These are phyloP conservation scores for Phytopythium ostracodes DNA, from an alignment of 352 stramenopile species.

Conservation along the genomic window DNA sequence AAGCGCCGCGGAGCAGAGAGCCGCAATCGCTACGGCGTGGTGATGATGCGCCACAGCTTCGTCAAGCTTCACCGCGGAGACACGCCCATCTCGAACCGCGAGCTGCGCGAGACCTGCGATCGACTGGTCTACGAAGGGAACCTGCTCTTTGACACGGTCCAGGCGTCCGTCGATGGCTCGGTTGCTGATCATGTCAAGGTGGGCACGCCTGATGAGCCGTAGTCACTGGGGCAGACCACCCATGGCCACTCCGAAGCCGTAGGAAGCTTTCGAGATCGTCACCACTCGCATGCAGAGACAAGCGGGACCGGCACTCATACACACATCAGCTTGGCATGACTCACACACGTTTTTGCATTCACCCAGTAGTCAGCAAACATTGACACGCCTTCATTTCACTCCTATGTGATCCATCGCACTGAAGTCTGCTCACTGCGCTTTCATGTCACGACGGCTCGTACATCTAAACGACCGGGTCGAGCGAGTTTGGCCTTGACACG, in stretches of 20 bases:
- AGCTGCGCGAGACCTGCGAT: slow-evolving; percentile 25
- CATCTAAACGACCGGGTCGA: not conserved
- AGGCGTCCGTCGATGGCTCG: slow-evolving; percentile 12
- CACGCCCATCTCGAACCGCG: slow-evolving; percentile 14
- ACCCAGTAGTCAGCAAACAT: not conserved
- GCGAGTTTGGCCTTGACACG: not conserved
- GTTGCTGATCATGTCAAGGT: not conserved
- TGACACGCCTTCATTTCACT: not conserved
- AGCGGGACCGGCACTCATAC: not conserved
- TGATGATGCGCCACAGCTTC: slow-evolving; percentile 33
- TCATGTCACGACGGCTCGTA: not conserved
- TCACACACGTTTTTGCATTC: not conserved
- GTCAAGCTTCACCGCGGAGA: slow-evolving; percentile 25
- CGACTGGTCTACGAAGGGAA: slow-evolving; percentile 18
- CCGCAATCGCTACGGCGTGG: slow-evolving; percentile 13
- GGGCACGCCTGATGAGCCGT: not conserved
- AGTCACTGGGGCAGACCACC: not conserved
- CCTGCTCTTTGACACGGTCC: slow-evolving; percentile 22
- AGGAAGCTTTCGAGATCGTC: too few species aligned
- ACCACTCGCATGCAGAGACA: too few species aligned
- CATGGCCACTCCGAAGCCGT: not conserved
- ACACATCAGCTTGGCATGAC: not conserved
- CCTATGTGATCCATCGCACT: not conserved
- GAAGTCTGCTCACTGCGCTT: not conserved
- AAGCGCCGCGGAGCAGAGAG: slow-evolving; percentile 13